Base-by-base conservation (phyloP, 164 flowering plant genomes). In the Vitis cinerea region DNA sequence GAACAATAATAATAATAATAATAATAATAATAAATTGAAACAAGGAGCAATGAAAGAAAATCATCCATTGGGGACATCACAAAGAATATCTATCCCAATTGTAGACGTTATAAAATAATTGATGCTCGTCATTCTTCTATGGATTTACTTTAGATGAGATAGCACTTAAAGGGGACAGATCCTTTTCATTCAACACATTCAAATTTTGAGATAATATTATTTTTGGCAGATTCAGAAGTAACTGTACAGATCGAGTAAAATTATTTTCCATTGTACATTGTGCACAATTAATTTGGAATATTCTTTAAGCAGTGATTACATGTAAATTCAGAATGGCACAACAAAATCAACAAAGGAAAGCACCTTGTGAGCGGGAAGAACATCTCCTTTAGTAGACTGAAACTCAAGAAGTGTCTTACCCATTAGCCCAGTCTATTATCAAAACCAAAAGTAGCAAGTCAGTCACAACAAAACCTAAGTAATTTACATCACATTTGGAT, bases 281-380 rank as follows among this genome's bases (percentile, higher is more conserved):
- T 3, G 7, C 44, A 37, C 44, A 37, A 6, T 37, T 37, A 37
- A 37, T 37, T 6, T 37, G 44, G 44, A 37, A 37, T 37, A 37
- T 37, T 37, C 7, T 37, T 37, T 37, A 37, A 37, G 44, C 44
- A 37, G 44, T 37, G 44, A 37, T 37, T 37, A 37, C 6, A 37
- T 37, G 4, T 37, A 6, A 6, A 37, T 37, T 37, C 44, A 37
- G 7, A 27, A 31, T 15, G 37, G 16, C 6, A 5, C 12, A 23
- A 49, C 30, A 16, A n/a, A 27, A 23, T 3, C 2, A 9, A 44
- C 17, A 12, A 27, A 10, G 4, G 52, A 27, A 8, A 51, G 63
- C 37, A 95, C 99, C 93, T 90, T 96, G 80, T 96, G 99, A 70
- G 94, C 85, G 62, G 99, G 99, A 83, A 96, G 95, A 75, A 96